phyloP scores from a whole-genome alignment of 768 basidiomycete genomes.

The Nevesoporus exiguus region DNA sequence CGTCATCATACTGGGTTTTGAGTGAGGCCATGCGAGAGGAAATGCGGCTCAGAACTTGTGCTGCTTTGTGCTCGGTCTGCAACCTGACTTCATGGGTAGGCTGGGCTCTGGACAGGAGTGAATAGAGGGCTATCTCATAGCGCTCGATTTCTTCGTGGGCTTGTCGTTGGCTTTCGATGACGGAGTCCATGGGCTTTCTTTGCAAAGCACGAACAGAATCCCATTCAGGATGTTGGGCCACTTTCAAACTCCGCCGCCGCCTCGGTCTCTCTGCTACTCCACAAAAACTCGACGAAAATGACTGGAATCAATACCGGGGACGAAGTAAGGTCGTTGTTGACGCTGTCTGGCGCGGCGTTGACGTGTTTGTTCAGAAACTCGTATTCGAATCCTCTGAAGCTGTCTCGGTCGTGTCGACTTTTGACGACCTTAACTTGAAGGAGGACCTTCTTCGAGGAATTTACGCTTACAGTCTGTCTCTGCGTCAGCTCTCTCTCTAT shows the following conservation, averaged over 20 bases:
- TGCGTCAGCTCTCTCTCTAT: not conserved
- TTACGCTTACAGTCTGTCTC: conserved; percentile 87
- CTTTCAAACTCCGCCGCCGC: conserved; percentile 55
- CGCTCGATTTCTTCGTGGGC: conserved; percentile 95
- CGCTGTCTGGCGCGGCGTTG: conserved; percentile 2
- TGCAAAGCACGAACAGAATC: not conserved
- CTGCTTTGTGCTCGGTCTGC: conserved; percentile 84
- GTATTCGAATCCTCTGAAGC: conserved; percentile 95
- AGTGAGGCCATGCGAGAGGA: conserved; percentile 63
- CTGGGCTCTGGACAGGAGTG: conserved; percentile 68
- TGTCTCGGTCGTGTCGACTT: conserved; percentile 83
- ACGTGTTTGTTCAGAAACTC: conserved; percentile 58
- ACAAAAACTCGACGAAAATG: conserved; percentile 53
- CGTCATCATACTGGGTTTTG: conserved; percentile 73
- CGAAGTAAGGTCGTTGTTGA: conserved; percentile 51
- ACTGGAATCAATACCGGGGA: conserved; percentile 82
- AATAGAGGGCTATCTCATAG: conserved; percentile 83
- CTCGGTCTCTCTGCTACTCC: conserved; percentile 28
- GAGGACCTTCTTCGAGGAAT: conserved; percentile 94
- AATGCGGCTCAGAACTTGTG: conserved; percentile 86
- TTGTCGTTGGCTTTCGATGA: conserved; percentile 91
- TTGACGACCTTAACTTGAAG: conserved; percentile 89
- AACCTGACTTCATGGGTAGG: conserved; percentile 60
- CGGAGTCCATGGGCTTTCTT: conserved; percentile 75
- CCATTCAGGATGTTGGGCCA: not conserved